Percentiles rank a stretch among this genome's conserved stretches.
phyloP scores from a whole-genome alignment of 129 eudicot species.

The Gnaphalium uliginosum region DNA sequence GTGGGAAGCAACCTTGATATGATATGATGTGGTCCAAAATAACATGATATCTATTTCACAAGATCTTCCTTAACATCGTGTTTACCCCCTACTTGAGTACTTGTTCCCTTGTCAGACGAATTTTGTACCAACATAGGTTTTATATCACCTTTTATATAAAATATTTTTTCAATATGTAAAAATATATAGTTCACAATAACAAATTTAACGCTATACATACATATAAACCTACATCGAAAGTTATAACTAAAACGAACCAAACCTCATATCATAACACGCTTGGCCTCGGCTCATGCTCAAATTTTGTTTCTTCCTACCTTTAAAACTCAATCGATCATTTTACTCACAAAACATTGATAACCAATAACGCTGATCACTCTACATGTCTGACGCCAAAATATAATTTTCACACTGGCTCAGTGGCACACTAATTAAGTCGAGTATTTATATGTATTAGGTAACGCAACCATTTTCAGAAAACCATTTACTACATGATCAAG shows the following conservation, averaged over 20 bases:
- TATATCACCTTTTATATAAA: background rate
- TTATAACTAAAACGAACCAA: background rate
- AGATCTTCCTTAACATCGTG: conserved; percentile 40
- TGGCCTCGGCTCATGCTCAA: background rate
- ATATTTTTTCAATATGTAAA: background rate
- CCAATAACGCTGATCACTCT: too few relatives aligned
- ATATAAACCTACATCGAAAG: background rate
- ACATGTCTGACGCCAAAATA: too few relatives aligned
- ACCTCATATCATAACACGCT: background rate
- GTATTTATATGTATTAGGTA: too few relatives aligned
- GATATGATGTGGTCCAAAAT: conserved; percentile 31
- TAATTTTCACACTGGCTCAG: too few relatives aligned
- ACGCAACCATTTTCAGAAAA: too few relatives aligned
- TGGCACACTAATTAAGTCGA: too few relatives aligned
- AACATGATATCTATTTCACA: conserved; percentile 39
- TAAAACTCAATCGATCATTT: background rate
- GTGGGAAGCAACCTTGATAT: conserved; percentile 37
- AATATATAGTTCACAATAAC: background rate
- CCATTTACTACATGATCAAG: too few relatives aligned
- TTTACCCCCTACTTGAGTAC: conserved; percentile 25
- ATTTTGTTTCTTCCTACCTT: background rate
- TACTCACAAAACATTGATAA: too few relatives aligned
- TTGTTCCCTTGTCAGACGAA: conserved; percentile 34
- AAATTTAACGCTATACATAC: background rate
- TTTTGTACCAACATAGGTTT: conserved; percentile 24